Percentiles rank a stretch among this genome's conserved stretches.
phyloP scores from a whole-genome alignment of 192 early-diverging fungal species.

The Coemansia sp. region DNA sequence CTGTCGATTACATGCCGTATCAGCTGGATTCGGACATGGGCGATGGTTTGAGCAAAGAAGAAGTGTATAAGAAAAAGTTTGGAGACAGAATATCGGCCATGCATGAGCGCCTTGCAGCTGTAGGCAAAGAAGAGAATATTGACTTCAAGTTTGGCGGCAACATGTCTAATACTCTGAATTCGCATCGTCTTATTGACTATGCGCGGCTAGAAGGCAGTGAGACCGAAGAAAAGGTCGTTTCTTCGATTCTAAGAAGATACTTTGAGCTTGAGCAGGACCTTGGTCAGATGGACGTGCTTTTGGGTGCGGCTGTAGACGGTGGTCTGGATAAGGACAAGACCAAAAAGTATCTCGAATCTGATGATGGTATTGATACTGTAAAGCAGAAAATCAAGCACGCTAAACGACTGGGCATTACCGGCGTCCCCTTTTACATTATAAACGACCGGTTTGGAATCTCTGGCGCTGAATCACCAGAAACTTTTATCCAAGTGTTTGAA shows the following conservation, averaged over 20 bases:
- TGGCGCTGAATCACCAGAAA: constrained; percentile 68
- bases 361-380: constrained; percentile 57
- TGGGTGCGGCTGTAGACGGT: constrained; percentile 58
- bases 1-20: constrained; percentile 66
- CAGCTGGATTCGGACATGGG: constrained; percentile 64
- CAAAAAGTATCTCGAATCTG: constrained; percentile 57
- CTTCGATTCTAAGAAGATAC: constrained; percentile 65
- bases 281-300: constrained; percentile 60
- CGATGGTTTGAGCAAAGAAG: constrained; percentile 55
- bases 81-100: constrained; percentile 62
- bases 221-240: constrained; percentile 60
- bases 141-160: constrained; percentile 64
- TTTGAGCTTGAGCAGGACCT: constrained; percentile 73
- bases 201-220: constrained; percentile 47
- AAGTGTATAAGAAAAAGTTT: constrained; percentile 65
- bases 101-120: constrained; percentile 51
- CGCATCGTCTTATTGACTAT: constrained; percentile 66
- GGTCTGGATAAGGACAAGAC: constrained; percentile 60
- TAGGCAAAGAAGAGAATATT: constrained; percentile 68
- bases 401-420: constrained; percentile 55
- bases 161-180: constrained; percentile 64
- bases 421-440: constrained; percentile 74
- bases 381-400: constrained; percentile 51
- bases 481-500: constrained; percentile 62
- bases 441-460: constrained; percentile 62